Evolutionary conservation across 306 rosid species (phyloP).

Genomic region (Delonix regia): DNA sequence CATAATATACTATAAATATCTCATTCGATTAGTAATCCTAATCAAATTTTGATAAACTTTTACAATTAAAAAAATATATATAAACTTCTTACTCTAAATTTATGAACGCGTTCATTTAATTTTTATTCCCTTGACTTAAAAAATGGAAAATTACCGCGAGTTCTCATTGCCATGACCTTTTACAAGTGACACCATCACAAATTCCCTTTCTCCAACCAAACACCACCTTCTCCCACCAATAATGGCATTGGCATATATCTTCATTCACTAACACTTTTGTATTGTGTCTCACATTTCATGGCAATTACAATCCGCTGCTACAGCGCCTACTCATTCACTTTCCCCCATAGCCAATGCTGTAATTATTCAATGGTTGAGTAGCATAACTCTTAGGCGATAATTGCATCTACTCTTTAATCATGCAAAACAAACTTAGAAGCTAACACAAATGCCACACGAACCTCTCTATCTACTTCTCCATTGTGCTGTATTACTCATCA

Average conservation of each 20-base stretch:
- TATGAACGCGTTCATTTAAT: no score
- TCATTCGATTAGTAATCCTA: no score
- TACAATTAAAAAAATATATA: no score
- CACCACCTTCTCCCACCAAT: conserved; percentile 41
- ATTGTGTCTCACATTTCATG: conserved; percentile 35
- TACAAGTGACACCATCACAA: conserved; percentile 14
- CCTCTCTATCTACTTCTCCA: neutral
- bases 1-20: no score
- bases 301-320: conserved; percentile 11
- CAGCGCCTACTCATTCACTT: conserved; percentile 25
- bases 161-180: neutral
- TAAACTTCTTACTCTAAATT: no score
- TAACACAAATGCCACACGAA: conserved; percentile 50
- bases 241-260: no score
- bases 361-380: conserved; percentile 47
- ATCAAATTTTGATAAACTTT: no score
- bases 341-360: neutral
- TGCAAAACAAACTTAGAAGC: conserved; percentile 87
- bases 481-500: neutral
- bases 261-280: conserved; percentile 25
- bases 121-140: no score
- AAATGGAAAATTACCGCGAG: neutral
- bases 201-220: conserved; percentile 58
- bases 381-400: conserved; percentile 44
- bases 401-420: conserved; percentile 63